A percentile compares a stretch with the other conserved stretches of the same genome.
phyloP scores from a whole-genome alignment of 2,329 filamentous ascomycete species.

The Sclerotinia sclerotiorum region DNA sequence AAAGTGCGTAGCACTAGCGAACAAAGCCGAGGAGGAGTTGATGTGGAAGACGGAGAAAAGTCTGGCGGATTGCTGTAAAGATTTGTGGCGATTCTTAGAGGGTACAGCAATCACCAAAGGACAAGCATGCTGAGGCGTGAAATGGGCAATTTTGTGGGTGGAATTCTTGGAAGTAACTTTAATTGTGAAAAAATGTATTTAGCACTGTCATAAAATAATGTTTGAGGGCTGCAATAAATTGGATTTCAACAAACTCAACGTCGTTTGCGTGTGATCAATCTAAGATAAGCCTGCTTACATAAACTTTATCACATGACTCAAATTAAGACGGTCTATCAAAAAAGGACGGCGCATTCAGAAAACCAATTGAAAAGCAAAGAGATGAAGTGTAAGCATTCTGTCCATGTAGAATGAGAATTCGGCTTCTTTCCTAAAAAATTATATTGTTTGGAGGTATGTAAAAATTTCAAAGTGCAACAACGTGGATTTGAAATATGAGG shows the following conservation, averaged over 20 bases:
- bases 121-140: neutral
- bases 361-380: neutral
- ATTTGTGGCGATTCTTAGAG: conserved; percentile 34
- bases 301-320: neutral
- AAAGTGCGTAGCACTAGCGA: conserved; percentile 46
- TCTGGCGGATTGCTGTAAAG: conserved; percentile 32
- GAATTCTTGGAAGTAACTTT: neutral
- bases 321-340: fast-evolving
- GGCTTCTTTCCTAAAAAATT: neutral
- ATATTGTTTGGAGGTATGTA: neutral
- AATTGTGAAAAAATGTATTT: conserved; percentile 1
- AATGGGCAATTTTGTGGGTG: neutral
- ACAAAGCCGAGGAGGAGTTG: conserved; percentile 45
- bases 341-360: neutral
- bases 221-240: neutral
- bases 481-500: neutral
- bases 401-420: too few species aligned
- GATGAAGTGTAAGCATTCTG: neutral
- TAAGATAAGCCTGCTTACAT: conserved; percentile 20
- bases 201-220: neutral
- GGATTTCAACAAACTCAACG: neutral
- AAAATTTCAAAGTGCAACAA: neutral
- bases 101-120: conserved; percentile 14
- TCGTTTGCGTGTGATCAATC: neutral
- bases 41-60: conserved; percentile 44